Conservation (phyloP, 441 rosid species). For the Metrosideros polymorpha region DNA sequence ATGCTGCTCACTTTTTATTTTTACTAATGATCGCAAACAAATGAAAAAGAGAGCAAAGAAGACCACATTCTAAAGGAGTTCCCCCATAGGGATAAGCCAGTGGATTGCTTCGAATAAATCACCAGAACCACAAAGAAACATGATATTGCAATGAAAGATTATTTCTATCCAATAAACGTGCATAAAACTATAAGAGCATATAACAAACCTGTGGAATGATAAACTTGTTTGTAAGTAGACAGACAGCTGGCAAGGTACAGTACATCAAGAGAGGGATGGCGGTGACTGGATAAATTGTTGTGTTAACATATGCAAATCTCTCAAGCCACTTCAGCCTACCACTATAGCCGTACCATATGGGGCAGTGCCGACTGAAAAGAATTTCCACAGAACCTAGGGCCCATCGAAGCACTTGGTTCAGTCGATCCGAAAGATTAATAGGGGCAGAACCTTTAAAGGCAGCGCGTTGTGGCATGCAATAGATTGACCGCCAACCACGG, state of each 20-base stretch:
- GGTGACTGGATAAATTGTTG: slow-evolving; percentile 5
- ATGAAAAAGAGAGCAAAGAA: not conserved
- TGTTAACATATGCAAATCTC: slow-evolving; percentile 8
- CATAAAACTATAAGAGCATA: not conserved
- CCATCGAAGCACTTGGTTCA: slow-evolving; percentile 12
- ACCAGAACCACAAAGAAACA: not conserved
- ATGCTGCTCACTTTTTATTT: not conserved
- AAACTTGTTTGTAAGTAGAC: slow-evolving; percentile 8
- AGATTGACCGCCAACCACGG: slow-evolving; percentile 10
- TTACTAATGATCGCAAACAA: not conserved
- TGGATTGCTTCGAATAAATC: not conserved
- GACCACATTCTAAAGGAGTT: not conserved
- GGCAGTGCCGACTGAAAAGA: slow-evolving; percentile 9
- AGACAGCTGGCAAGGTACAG: slow-evolving; percentile 10
- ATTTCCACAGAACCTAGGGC: slow-evolving; percentile 13
- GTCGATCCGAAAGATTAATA: slow-evolving; percentile 6
- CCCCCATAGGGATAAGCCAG: not conserved
- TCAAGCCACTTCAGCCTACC: slow-evolving; percentile 7
- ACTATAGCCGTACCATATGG: slow-evolving; percentile 10
- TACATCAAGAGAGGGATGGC: slow-evolving; percentile 8
- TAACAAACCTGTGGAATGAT: slow-evolving; percentile 9
- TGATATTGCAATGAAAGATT: not conserved
- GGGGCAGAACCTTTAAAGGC: slow-evolving; percentile 12
- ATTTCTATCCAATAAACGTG: not conserved
- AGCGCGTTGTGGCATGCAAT: slow-evolving; percentile 5